phyloP scores from a whole-genome alignment of 169 alveolate genomes.

The Plasmodium blacklocki region DNA sequence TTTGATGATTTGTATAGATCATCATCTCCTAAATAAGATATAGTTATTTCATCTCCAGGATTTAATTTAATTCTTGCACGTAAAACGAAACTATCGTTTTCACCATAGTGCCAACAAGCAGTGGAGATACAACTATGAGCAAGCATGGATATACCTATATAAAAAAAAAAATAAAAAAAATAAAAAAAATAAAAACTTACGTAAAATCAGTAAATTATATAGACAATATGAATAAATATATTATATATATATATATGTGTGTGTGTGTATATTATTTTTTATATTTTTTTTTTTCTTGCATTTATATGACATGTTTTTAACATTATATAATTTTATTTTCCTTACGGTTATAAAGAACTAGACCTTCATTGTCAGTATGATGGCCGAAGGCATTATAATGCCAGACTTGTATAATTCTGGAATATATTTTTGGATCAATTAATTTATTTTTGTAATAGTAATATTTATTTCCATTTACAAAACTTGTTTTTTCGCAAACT shows the following conservation, averaged over 20 bases:
- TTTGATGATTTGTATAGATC: conserved; percentile 87
- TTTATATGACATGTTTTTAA: neutral
- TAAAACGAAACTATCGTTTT: conserved; percentile 85
- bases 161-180: conserved; percentile 19
- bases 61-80: conserved; percentile 85
- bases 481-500: conserved; percentile 75
- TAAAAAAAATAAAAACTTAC: too few species aligned
- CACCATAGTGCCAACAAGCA: conserved; percentile 90
- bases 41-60: conserved; percentile 90
- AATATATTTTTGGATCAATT: conserved; percentile 82
- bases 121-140: conserved; percentile 90
- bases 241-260: neutral
- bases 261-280: neutral
- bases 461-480: conserved; percentile 55
- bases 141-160: conserved; percentile 84
- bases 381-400: conserved; percentile 89
- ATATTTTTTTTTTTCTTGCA: neutral
- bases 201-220: neutral
- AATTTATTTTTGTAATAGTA: conserved; percentile 76
- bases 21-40: conserved; percentile 88
- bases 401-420: conserved; percentile 88
- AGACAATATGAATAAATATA: neutral
- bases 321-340: conserved; percentile 21
- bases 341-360: conserved; percentile 83
- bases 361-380: conserved; percentile 87